These are phyloP conservation scores for Cadophora sp. DNA, from an alignment of 2,329 filamentous ascomycete genomes.

Conservation along the genomic window DNA sequence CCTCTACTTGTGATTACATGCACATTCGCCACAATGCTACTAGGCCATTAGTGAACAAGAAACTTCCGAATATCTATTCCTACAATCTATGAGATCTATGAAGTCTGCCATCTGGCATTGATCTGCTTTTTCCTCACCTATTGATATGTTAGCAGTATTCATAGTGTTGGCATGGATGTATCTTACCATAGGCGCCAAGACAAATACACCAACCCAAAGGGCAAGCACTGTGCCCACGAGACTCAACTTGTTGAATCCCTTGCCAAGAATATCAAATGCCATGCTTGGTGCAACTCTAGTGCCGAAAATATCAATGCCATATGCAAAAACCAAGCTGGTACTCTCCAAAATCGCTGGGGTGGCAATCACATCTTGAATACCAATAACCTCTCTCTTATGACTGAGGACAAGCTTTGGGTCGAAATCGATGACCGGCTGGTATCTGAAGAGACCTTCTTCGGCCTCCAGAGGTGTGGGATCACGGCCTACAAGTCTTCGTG, in stretches of 20 bases:
- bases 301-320: slow-evolving; percentile 87
- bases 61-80: slow-evolving; percentile 13
- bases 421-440: slow-evolving; percentile 79
- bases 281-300: slow-evolving; percentile 87
- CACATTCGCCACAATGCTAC: background rate
- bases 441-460: slow-evolving; percentile 83
- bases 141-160: slow-evolving; percentile 44
- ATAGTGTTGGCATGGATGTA: background rate
- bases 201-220: slow-evolving; percentile 75
- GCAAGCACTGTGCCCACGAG: slow-evolving; percentile 85
- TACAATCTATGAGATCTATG: slow-evolving; percentile 30
- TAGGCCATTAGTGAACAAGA: background rate
- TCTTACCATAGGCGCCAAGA: slow-evolving; percentile 86
- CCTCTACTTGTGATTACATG: background rate
- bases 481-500: slow-evolving; percentile 83
- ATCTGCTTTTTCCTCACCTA: slow-evolving; percentile 72
- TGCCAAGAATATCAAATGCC: slow-evolving; percentile 90
- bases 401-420: slow-evolving; percentile 82
- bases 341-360: slow-evolving; percentile 86
- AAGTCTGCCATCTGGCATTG: slow-evolving; percentile 63
- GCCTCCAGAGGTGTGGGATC: slow-evolving; percentile 81
- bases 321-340: slow-evolving; percentile 88
- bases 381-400: slow-evolving; percentile 82
- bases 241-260: slow-evolving; percentile 90
- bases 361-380: slow-evolving; percentile 75